Conservation (phyloP, 169 alveolate species). For the Plasmodium malariae region DNA sequence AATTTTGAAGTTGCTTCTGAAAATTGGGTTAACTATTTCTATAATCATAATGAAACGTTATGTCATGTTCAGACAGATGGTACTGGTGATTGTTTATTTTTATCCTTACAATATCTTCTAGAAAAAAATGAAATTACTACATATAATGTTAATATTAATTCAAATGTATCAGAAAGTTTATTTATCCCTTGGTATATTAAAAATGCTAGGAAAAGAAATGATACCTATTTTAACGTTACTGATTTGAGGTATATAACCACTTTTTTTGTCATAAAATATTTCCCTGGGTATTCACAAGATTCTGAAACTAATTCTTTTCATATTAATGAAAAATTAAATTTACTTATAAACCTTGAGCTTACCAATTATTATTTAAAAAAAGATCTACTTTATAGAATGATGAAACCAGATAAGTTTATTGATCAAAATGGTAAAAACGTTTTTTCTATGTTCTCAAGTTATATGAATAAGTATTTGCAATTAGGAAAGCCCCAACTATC, state of each 20-base stretch:
- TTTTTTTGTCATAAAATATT: conserved; percentile 24
- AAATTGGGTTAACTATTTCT: conserved; percentile 56
- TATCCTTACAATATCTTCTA: conserved; percentile 28
- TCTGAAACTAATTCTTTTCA: neutral
- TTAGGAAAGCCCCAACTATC: neutral
- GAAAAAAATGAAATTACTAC: conserved; percentile 14
- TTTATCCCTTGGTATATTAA: conserved; percentile 45
- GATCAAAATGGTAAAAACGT: neutral
- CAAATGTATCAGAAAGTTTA: conserved; percentile 7
- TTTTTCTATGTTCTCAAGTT: neutral
- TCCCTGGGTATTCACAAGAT: conserved; percentile 35
- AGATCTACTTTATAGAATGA: neutral
- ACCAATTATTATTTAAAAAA: conserved; percentile 38
- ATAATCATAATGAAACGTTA: conserved; percentile 50
- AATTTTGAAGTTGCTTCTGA: conserved; percentile 23
- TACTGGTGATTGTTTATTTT: conserved; percentile 48
- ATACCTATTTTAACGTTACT: neutral
- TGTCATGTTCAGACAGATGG: conserved; percentile 52
- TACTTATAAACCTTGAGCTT: conserved; percentile 13
- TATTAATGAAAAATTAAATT: conserved; percentile 14
- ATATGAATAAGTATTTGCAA: neutral
- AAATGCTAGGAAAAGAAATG: neutral
- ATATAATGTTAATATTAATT: neutral
- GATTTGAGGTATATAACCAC: conserved; percentile 60
- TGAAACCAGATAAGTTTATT: neutral